phyloP scores from a whole-genome alignment of 352 stramenopile genomes.

The Globisporangium splendens region DNA sequence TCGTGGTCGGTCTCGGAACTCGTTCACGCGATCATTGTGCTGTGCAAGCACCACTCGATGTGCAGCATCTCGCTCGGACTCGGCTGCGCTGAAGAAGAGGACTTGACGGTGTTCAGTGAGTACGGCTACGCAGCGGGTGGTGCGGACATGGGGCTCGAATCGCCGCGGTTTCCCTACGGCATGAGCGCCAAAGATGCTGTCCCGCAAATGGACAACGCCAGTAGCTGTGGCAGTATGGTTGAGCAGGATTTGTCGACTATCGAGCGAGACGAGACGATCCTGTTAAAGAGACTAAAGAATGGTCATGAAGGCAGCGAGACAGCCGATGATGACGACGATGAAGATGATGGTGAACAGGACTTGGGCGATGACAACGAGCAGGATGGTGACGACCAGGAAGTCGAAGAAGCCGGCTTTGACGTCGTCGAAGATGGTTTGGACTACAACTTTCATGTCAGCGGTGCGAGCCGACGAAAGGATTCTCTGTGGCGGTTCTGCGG shows the following conservation, averaged over 20 bases:
- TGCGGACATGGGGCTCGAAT: constrained; percentile 1
- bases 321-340: constrained; percentile 45
- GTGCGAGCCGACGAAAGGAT: constrained; percentile 38
- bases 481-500: constrained; percentile 84
- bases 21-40: constrained; percentile 81
- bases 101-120: constrained; percentile 65
- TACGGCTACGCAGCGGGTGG: constrained; percentile 36
- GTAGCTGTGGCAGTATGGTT: constrained; percentile 41
- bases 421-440: constrained; percentile 53
- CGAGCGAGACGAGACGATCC: constrained; percentile 66
- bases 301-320: constrained; percentile 64
- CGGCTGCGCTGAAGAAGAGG: constrained; percentile 72
- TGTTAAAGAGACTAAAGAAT: constrained; percentile 63
- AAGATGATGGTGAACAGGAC: constrained; percentile 28
- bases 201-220: constrained; percentile 17
- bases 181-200: constrained; percentile 14
- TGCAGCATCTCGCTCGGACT: constrained; percentile 73
- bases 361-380: constrained; percentile 15
- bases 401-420: constrained; percentile 38
- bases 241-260: constrained; percentile 71
- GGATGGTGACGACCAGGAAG: constrained; percentile 16
- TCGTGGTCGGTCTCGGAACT: constrained; percentile 87
- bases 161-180: constrained; percentile 20
- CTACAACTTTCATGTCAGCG: constrained; percentile 33
- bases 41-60: constrained; percentile 84